Percentiles rank a stretch among this genome's conserved stretches.
phyloP scores from a whole-genome alignment of 148 eudicot genomes.

The Arctostaphylos glauca region DNA sequence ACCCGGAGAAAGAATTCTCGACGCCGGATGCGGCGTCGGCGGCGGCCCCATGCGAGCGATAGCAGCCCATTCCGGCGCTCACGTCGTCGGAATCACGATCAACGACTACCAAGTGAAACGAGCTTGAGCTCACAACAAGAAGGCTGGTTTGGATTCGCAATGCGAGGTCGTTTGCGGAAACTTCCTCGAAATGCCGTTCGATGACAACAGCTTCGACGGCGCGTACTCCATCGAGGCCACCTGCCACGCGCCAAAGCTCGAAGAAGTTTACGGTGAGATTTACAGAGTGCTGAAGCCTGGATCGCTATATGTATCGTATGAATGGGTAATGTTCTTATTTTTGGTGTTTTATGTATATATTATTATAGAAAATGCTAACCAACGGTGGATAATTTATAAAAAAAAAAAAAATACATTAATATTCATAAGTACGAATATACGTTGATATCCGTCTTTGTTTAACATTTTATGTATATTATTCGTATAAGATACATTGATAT shows the following conservation, averaged over 20 bases:
- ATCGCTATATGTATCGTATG: slow-evolving; percentile 29
- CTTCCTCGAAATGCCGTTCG: slow-evolving; percentile 46
- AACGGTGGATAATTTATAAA: too few species aligned
- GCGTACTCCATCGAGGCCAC: slow-evolving; percentile 49
- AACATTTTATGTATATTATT: too few species aligned
- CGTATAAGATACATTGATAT: too few species aligned
- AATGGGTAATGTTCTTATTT: slow-evolving; percentile 26
- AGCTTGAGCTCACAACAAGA: slow-evolving; percentile 37
- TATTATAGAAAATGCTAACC: too few species aligned
- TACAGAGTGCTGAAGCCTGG: slow-evolving; percentile 45
- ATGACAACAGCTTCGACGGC: slow-evolving; percentile 35
- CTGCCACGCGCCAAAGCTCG: slow-evolving; percentile 43
- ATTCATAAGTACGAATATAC: too few species aligned
- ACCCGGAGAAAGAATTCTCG: slow-evolving; percentile 34
- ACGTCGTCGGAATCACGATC: slow-evolving; percentile 43
- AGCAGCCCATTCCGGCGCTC: slow-evolving; percentile 41
- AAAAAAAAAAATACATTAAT: too few species aligned
- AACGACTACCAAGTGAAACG: slow-evolving; percentile 44
- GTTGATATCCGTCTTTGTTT: too few species aligned
- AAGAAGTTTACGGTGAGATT: slow-evolving; percentile 41
- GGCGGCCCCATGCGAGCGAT: slow-evolving; percentile 54
- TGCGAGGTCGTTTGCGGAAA: slow-evolving; percentile 51
- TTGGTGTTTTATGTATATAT: too few species aligned
- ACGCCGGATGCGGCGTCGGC: slow-evolving; percentile 42
- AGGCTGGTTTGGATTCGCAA: slow-evolving; percentile 33